Conservation (phyloP, 768 basidiomycete species). For the Rhodotorula taiwanensis region DNA sequence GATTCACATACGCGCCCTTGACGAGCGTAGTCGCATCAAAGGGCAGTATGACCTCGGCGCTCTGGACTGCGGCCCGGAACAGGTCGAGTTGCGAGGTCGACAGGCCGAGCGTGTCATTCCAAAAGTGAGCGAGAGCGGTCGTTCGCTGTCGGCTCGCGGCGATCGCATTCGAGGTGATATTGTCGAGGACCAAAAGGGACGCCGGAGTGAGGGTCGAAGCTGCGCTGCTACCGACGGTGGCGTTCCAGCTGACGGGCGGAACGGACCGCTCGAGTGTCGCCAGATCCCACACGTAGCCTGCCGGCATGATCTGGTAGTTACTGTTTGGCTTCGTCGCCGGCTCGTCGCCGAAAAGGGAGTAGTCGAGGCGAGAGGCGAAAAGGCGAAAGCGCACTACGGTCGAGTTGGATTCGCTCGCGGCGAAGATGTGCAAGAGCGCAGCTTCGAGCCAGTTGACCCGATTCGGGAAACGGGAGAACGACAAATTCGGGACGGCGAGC, state of each 20-base stretch:
- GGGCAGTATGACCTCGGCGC: constrained; percentile 10
- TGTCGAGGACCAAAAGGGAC: background rate
- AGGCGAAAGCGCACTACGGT: background rate
- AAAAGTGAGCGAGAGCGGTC: constrained; percentile 15
- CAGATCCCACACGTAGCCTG: constrained; percentile 16
- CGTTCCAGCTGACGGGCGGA: background rate
- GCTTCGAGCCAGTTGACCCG: constrained; percentile 9
- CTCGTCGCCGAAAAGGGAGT: constrained; percentile 2
- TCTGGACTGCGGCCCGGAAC: constrained; percentile 1
- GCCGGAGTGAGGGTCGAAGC: too few species aligned
- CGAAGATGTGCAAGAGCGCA: constrained; percentile 15
- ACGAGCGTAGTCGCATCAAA: constrained; percentile 1
- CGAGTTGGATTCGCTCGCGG: constrained; percentile 19
- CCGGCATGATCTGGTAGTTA: constrained; percentile 20
- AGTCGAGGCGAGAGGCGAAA: constrained; percentile 12
- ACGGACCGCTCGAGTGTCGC: constrained; percentile 4
- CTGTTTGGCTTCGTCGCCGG: constrained; percentile 6
- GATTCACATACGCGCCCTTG: too few species aligned
- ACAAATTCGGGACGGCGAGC: constrained; percentile 15
- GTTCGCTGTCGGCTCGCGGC: constrained; percentile 6
- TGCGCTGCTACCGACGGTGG: background rate
- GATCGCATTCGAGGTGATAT: background rate
- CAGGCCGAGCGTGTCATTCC: constrained; percentile 12
- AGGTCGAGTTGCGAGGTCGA: background rate
- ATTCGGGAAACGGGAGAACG: background rate